phyloP scores from a whole-genome alignment of 208 protist genomes.

The Trichomonas vaginalis region DNA sequence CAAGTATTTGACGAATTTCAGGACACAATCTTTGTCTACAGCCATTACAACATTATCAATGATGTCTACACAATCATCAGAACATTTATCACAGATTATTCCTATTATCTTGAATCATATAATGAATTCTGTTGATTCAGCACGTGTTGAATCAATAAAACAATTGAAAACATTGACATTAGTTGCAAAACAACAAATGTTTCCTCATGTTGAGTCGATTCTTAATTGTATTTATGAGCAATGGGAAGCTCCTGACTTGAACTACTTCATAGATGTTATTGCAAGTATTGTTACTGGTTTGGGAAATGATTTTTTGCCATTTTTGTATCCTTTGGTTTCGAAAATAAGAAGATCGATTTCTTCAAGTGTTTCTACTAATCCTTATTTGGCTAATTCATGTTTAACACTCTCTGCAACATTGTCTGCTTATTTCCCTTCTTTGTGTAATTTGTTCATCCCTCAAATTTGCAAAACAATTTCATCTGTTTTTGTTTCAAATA shows the following conservation, averaged over 20 bases:
- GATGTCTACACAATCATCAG: neutral
- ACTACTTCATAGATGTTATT: neutral
- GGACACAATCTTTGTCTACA: neutral
- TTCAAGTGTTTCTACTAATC: neutral
- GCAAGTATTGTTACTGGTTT: neutral
- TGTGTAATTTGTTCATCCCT: neutral
- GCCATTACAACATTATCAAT: neutral
- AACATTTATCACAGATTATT: neutral
- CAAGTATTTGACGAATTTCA: neutral
- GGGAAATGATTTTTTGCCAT: neutral
- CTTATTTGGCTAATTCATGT: neutral
- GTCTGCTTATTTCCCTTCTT: neutral
- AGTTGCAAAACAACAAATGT: neutral
- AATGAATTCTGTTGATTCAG: neutral
- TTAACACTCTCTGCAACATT: neutral
- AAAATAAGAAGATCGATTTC: neutral
- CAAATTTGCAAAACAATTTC: neutral
- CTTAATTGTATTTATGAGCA: neutral
- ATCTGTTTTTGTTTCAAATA: neutral
- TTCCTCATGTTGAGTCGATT: neutral
- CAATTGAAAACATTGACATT: neutral
- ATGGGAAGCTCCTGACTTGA: neutral
- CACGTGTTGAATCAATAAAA: neutral
- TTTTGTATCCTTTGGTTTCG: neutral
- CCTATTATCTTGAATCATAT: neutral